Evolutionary conservation across 2,329 filamentous ascomycete species (phyloP), one percentile per base, ranked within the genome.

Genomic region (Ceratocystiopsis sp.): DNA sequence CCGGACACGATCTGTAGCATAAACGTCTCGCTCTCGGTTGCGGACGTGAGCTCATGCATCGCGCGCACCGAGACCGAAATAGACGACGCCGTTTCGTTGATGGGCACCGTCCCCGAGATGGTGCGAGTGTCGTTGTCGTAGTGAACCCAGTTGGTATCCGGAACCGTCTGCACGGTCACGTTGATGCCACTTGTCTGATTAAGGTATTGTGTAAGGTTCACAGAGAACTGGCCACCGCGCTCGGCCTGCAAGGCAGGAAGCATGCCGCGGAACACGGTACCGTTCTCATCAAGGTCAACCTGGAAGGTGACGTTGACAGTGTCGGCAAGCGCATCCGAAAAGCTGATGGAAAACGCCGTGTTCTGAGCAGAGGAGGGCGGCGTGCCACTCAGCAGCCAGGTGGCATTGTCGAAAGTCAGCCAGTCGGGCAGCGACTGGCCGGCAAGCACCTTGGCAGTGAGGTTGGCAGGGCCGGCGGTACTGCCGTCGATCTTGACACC

Each of bases 381-480:
- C 2, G 62, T 80, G 3, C 85, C 86, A 32, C 61, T 67, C 8
- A 93, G 59, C 1, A 61, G 62, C 55, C 85, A 70, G 0, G 75
- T 77, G 10, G 61, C 52, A 3, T 68, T 61, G 52, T 91, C 68
- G 42, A 91, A 71, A 0, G 62, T 61, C 21, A 93, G 57, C 86
- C 86, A 93, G 3, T 62, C 54, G 0, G 85, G 84, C 1, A 69
- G 48, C 0, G 61, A 65, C 1, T 66, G 64, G 7, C 75, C 65
- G 1, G 66, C 64, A 14, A 55, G 52, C 32, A 87, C 52, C 29
- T 77, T 67, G 0, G 61, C 60, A 0, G 48, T 45, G n/a, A 51
- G 39, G 13, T 49, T 48, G 14, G 40, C 13, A 4, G 64, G 56
- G 4, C 58, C 57, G 3, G 77, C 60, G 1, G 63, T 55, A 35